Evolutionary conservation across 2,329 filamentous ascomycete genomes (phyloP), one percentile per base, ranked within the genome.

Genomic region (Cordyceps pruinosa): DNA sequence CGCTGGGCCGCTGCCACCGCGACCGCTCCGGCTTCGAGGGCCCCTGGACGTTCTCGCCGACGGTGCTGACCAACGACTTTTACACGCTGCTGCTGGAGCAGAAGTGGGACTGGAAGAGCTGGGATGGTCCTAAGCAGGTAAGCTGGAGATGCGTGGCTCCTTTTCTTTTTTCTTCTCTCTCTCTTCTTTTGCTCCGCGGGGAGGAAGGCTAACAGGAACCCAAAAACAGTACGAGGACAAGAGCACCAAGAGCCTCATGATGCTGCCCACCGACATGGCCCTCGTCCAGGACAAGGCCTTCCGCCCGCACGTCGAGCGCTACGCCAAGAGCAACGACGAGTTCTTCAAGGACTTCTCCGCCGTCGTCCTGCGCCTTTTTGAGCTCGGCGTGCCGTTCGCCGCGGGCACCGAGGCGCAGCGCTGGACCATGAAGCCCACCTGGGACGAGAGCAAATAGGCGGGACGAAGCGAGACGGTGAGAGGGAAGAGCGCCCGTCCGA

Each of bases 301-400:
- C 81, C 85, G 82, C 75, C 77, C 83, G 68, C 86, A 83, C 67
- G 89, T 93, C 30, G 85, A 96, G 73, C 84, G 86, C 72, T 97
- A 97, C 71, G 92, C 93, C 68, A 90, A 90, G 79, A 90, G 96
- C 75, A 90, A 89, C 72, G 88, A 91, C 57, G 78, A 78, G 52
- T 99, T 97, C 83, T 97, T 97, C 83, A 87, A 87, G 74, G 93
- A 97, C 72, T 99, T 97, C 72, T 79, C 86, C 13, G 82, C 85
- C 39, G 91, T 87, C 52, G 79, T 93, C 58, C 75, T 82, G 65
- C 93, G 87, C 78, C 83, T 99, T 49, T 93, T 97, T 65, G 93
- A 97, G 81, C 84, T 97, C 15, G 93, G 93, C 66, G 93, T 97
- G 59, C 92, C 93, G 35, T 97, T 97, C 72, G 73, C 84, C 65